These are phyloP conservation scores for Yarrowia sp. DNA, from an alignment of 805 yeast species.

Conservation along the genomic window DNA sequence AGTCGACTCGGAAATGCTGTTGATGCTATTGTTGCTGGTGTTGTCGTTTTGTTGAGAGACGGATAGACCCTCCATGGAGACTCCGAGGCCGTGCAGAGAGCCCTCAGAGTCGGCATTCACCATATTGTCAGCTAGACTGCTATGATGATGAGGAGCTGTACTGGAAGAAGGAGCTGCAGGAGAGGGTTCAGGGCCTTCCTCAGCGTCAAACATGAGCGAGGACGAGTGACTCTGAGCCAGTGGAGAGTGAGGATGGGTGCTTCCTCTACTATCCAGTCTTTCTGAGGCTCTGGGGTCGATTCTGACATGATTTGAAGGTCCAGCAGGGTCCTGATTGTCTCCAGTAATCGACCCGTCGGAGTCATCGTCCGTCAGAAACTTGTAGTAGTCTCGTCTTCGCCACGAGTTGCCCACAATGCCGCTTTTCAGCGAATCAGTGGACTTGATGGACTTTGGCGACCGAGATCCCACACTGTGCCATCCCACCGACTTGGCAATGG, in stretches of 20 bases:
- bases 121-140: neutral
- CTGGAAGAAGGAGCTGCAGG: neutral
- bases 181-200: too few species aligned
- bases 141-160: constrained; percentile 5
- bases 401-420: constrained; percentile 6
- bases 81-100: neutral
- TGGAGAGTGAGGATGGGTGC: constrained; percentile 1
- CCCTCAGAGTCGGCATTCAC: neutral
- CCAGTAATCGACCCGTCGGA: neutral
- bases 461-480: constrained; percentile 15
- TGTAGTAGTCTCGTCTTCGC: constrained; percentile 6
- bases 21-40: neutral
- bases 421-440: neutral
- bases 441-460: constrained; percentile 22
- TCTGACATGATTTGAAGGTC: neutral
- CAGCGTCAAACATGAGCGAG: constrained; percentile 14
- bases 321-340: neutral
- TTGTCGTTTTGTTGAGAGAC: neutral
- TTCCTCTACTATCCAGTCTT: neutral
- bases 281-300: neutral
- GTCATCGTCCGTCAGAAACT: constrained; percentile 12
- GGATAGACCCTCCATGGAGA: neutral
- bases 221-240: constrained; percentile 1
- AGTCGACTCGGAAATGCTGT: neutral
- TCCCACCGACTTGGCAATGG: constrained; percentile 6